phyloP scores from a whole-genome alignment of 805 yeast genomes.

The Candida pseudoglaebosa region DNA sequence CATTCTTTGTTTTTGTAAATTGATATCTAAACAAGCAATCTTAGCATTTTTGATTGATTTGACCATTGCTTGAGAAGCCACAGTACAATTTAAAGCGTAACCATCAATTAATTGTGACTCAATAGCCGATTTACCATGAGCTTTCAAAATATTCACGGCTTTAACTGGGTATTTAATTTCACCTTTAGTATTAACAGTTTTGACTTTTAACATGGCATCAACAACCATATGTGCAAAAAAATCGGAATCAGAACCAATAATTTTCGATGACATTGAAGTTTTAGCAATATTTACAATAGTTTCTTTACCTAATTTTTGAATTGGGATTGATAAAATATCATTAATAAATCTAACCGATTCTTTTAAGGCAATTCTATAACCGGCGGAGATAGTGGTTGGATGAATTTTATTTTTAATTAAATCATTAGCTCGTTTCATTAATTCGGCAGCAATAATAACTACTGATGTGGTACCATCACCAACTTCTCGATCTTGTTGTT shows the following conservation, averaged over 20 bases:
- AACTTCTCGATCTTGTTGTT: conserved; percentile 97
- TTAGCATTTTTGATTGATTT: conserved; percentile 66
- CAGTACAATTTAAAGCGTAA: conserved; percentile 93
- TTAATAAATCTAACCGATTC: conserved; percentile 86
- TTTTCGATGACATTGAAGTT: conserved; percentile 95
- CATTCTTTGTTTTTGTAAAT: conserved; percentile 94
- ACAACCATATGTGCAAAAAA: conserved; percentile 90
- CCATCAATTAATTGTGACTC: conserved; percentile 90
- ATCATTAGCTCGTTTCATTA: conserved; percentile 88
- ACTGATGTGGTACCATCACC: conserved; percentile 99
- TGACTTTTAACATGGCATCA: conserved; percentile 92
- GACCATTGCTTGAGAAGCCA: conserved; percentile 96
- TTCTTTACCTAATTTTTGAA: conserved; percentile 76
- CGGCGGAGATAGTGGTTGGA: conserved; percentile 97
- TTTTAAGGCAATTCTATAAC: conserved; percentile 87
- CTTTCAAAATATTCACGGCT: conserved; percentile 93
- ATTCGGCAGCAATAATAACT: conserved; percentile 91
- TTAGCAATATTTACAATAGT: conserved; percentile 88
- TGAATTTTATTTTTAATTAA: conserved; percentile 90
- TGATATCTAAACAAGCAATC: conserved; percentile 86
- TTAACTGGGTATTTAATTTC: conserved; percentile 92
- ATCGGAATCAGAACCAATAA: conserved; percentile 89
- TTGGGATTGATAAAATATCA: conserved; percentile 79
- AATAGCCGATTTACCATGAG: conserved; percentile 89
- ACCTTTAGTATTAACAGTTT: conserved; percentile 82